phyloP scores from a whole-genome alignment of 2,329 filamentous ascomycete genomes.

The Pochonia chlamydosporia region DNA sequence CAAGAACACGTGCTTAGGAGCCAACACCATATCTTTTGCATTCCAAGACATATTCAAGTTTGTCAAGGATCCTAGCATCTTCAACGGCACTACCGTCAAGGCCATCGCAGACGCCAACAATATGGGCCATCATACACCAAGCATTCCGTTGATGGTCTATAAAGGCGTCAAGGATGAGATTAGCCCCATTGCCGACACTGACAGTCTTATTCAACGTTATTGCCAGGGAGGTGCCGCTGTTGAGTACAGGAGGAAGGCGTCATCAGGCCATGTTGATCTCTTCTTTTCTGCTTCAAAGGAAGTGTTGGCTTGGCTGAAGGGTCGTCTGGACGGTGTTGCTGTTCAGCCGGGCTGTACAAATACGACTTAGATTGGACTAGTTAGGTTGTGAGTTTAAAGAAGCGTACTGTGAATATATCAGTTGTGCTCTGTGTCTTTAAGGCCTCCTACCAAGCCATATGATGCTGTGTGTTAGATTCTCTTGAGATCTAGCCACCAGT shows the following conservation, averaged over 20 bases:
- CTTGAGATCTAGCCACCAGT: no score
- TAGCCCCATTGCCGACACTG: neutral
- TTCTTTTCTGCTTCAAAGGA: neutral
- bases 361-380: no score
- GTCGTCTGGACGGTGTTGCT: neutral
- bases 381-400: no score
- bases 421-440: no score
- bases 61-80: conserved; percentile 13
- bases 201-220: neutral
- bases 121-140: neutral
- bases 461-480: no score
- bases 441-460: no score
- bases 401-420: no score
- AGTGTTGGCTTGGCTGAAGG: neutral
- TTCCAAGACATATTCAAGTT: conserved; percentile 37
- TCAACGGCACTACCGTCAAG: neutral
- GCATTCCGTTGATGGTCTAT: neutral
- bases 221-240: neutral
- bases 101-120: neutral
- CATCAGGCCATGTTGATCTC: neutral
- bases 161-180: neutral
- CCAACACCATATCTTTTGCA: conserved; percentile 20
- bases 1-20: conserved; percentile 17
- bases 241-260: neutral
- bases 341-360: neutral